phyloP scores from a whole-genome alignment of 768 basidiomycete species.

The Boletus rubroflammeus region DNA sequence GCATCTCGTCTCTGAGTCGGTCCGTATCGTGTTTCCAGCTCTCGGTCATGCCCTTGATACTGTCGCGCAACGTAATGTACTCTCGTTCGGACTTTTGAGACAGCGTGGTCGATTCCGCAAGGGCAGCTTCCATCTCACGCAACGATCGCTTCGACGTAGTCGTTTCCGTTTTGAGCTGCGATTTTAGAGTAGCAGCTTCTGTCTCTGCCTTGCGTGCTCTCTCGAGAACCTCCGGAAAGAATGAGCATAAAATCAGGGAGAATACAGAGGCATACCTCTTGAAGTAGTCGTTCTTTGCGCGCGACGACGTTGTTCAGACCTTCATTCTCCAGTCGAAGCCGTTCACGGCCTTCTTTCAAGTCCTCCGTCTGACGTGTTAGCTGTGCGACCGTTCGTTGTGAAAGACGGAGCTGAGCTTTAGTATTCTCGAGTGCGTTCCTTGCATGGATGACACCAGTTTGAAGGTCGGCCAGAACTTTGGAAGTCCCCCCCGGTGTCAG shows the following conservation, averaged over 20 bases:
- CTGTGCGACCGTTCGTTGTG: slow-evolving; percentile 80
- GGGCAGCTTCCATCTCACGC: slow-evolving; percentile 74
- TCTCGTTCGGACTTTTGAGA: slow-evolving; percentile 82
- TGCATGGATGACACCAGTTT: slow-evolving; percentile 77
- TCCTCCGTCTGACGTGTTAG: slow-evolving; percentile 85
- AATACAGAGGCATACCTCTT: slow-evolving; percentile 54
- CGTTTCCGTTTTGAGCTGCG: slow-evolving; percentile 72
- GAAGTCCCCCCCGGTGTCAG: slow-evolving; percentile 78
- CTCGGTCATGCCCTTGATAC: slow-evolving; percentile 67
- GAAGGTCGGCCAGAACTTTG: slow-evolving; percentile 83
- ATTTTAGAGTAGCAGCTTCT: slow-evolving; percentile 63
- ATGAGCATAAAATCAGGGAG: not conserved
- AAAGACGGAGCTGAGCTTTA: slow-evolving; percentile 73
- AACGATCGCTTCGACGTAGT: slow-evolving; percentile 68
- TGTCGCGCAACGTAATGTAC: slow-evolving; percentile 74
- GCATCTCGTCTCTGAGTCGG: slow-evolving; percentile 69
- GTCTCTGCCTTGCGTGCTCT: slow-evolving; percentile 85
- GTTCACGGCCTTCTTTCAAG: slow-evolving; percentile 81
- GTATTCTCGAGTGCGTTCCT: slow-evolving; percentile 84
- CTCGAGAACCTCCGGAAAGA: slow-evolving; percentile 56
- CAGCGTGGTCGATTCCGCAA: slow-evolving; percentile 70
- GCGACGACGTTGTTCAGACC: slow-evolving; percentile 85
- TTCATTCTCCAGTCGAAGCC: slow-evolving; percentile 81
- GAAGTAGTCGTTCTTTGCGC: slow-evolving; percentile 80
- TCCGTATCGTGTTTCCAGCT: slow-evolving; percentile 75